Evolutionary conservation across 1,284 basidiomycete species (phyloP).

Genomic region (Irpex lacteus): DNA sequence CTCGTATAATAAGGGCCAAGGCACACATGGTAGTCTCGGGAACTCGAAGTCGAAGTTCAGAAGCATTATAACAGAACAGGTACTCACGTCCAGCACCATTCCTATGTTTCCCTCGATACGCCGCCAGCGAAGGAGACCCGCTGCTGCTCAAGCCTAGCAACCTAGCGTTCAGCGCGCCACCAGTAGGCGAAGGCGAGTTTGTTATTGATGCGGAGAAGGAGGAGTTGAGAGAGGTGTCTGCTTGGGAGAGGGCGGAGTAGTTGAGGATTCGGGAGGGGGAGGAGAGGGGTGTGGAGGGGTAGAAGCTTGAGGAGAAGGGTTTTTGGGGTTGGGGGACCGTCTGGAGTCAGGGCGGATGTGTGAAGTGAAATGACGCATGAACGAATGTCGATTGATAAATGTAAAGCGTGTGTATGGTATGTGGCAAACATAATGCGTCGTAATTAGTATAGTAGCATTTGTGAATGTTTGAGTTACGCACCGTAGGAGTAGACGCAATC

Average conservation of each 20-base stretch:
- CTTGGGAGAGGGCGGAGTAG: slow-evolving; percentile 15
- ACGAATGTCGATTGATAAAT: no score
- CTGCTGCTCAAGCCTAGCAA: neutral
- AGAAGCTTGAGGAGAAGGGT: slow-evolving; percentile 38
- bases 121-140: slow-evolving; percentile 19
- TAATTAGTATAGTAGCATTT: no score
- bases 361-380: no score
- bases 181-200: slow-evolving; percentile 17
- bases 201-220: slow-evolving; percentile 18
- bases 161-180: slow-evolving; percentile 8
- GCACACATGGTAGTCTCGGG: neutral
- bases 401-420: no score
- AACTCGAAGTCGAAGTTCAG: neutral
- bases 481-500: slow-evolving; percentile 43
- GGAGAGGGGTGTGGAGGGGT: slow-evolving; percentile 20
- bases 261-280: slow-evolving; percentile 20
- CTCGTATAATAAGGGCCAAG: neutral
- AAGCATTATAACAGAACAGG: neutral
- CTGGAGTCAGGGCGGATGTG: slow-evolving; percentile 27
- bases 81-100: slow-evolving; percentile 24
- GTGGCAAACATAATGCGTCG: no score
- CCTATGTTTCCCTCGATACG: slow-evolving; percentile 26
- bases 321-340: slow-evolving; percentile 53
- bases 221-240: slow-evolving; percentile 18
- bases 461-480: slow-evolving; percentile 29